Conservation (phyloP, 495 filamentous ascomycete genomes). For the Chaetomium cochliodes region DNA sequence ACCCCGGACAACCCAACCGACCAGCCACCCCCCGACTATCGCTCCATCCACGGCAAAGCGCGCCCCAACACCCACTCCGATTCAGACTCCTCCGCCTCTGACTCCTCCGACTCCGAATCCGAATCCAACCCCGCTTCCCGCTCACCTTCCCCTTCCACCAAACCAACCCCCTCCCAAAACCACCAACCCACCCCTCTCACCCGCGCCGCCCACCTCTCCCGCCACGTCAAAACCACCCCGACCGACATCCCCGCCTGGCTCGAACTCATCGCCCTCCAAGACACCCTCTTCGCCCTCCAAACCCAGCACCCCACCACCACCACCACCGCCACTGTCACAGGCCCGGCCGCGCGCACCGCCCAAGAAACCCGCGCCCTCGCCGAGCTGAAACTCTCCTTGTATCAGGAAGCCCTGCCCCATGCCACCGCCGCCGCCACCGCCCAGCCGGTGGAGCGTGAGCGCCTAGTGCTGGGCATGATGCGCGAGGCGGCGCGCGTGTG, state of each 20-base stretch:
- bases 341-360: not conserved
- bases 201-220: conserved; percentile 57
- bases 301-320: conserved; percentile 43
- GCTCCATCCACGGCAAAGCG: conserved; percentile 67
- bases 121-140: not conserved
- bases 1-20: conserved; percentile 20
- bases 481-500: conserved; percentile 69
- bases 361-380: conserved; percentile 67
- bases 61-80: conserved; percentile 43
- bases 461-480: conserved; percentile 65
- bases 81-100: conserved; percentile 52
- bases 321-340: conserved; percentile 12
- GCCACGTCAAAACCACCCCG: conserved; percentile 60
- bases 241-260: conserved; percentile 72
- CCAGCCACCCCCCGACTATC: conserved; percentile 55
- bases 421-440: conserved; percentile 27
- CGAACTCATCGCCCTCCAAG: conserved; percentile 71
- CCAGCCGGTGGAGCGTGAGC: conserved; percentile 21
- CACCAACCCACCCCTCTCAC: conserved; percentile 39
- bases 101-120: conserved; percentile 38
- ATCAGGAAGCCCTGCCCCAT: conserved; percentile 70
- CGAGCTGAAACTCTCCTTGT: conserved; percentile 77
- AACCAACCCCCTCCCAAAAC: conserved; percentile 25
- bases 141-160: conserved; percentile 34
- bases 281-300: conserved; percentile 53